These are phyloP conservation scores for Rhizomucor miehei DNA, from an alignment of 371 early-diverging fungal species.

Conservation along the genomic window DNA sequence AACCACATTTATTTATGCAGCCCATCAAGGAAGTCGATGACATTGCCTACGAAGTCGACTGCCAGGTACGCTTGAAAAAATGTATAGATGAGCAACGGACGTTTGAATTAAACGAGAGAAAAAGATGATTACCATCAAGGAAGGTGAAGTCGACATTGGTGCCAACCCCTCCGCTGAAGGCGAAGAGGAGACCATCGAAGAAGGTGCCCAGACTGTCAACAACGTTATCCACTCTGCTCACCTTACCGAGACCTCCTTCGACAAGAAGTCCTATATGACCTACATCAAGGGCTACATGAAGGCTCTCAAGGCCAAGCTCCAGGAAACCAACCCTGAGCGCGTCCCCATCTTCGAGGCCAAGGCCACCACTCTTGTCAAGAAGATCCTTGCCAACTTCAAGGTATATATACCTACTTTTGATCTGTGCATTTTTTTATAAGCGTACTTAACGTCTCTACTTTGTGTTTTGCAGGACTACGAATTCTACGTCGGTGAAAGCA, in stretches of 20 bases:
- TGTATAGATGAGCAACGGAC: neutral
- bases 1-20: slow-evolving; percentile 10
- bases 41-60: slow-evolving; percentile 79
- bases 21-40: slow-evolving; percentile 68
- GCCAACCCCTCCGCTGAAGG: slow-evolving; percentile 95
- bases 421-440: neutral
- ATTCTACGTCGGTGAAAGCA: slow-evolving; percentile 87
- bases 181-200: slow-evolving; percentile 66
- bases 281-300: slow-evolving; percentile 96
- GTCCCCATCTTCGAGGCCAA: slow-evolving; percentile 69
- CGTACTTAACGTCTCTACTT: neutral
- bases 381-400: slow-evolving; percentile 75
- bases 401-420: slow-evolving; percentile 13
- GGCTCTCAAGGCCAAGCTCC: slow-evolving; percentile 64
- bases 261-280: slow-evolving; percentile 89
- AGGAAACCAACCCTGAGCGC: slow-evolving; percentile 66
- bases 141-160: slow-evolving; percentile 86
- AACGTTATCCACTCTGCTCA: slow-evolving; percentile 85
- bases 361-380: slow-evolving; percentile 70
- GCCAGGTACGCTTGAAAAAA: slow-evolving; percentile 39
- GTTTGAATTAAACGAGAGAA: neutral
- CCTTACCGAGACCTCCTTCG: slow-evolving; percentile 74
- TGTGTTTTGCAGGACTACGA: slow-evolving; percentile 63
- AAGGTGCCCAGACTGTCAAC: slow-evolving; percentile 66
- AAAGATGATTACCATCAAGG: slow-evolving; percentile 60